These are phyloP conservation scores for Ophiosphaerella narmari DNA, from an alignment of 2,329 filamentous ascomycete genomes.

Conservation along the genomic window DNA sequence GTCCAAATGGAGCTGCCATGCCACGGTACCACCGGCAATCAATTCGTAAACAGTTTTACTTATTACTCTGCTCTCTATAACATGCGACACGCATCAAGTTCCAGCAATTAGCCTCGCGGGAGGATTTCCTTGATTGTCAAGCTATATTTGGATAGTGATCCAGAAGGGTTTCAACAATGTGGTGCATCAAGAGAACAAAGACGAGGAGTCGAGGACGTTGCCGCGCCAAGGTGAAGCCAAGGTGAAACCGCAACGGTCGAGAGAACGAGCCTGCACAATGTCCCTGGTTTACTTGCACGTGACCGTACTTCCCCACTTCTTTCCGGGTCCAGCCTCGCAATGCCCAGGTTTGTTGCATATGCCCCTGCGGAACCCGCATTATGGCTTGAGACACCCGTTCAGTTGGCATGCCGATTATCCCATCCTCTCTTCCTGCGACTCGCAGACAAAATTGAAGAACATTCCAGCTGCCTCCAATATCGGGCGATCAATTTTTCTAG, in stretches of 20 bases:
- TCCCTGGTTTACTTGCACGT: slow-evolving; percentile 9
- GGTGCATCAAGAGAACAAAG: slow-evolving; percentile 10
- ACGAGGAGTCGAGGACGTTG: slow-evolving; percentile 8
- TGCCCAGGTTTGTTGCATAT: slow-evolving; percentile 4
- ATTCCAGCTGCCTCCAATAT: slow-evolving; percentile 3
- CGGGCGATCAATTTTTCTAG: not conserved
- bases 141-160: not conserved
- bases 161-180: slow-evolving; percentile 19
- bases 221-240: slow-evolving; percentile 25
- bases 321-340: slow-evolving; percentile 4
- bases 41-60: too few species aligned
- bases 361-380: slow-evolving; percentile 9
- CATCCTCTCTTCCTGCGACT: slow-evolving; percentile 14
- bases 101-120: too few species aligned
- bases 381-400: slow-evolving; percentile 15
- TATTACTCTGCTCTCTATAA: too few species aligned
- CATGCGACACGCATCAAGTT: too few species aligned
- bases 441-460: not conserved
- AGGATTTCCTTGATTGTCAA: too few species aligned
- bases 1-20: too few species aligned
- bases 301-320: slow-evolving; percentile 11
- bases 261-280: not conserved
- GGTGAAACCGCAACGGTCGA: slow-evolving; percentile 17
- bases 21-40: too few species aligned
- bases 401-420: slow-evolving; percentile 14